Evolutionary conservation across 1,284 basidiomycete species (phyloP), one percentile per base, ranked within the genome.

Genomic region (Spongiforma sp.): DNA sequence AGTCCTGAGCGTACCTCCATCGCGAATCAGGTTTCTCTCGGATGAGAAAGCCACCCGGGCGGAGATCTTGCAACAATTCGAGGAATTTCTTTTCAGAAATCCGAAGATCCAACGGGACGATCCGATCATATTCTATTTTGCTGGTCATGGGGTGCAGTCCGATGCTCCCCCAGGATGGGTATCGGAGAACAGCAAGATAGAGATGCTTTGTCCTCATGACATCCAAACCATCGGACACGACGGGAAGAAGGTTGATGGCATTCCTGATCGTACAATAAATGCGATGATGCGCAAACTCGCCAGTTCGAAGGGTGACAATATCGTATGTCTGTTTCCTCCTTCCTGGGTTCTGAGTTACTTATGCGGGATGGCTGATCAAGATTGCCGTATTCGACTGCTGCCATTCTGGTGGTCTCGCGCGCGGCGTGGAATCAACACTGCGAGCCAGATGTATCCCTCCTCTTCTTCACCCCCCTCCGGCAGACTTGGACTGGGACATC

Each of bases 61-160:
- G 15, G 78, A 77, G 63, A 87, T 90, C 57, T 81, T 88, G 61
- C 30, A 30, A 0, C 37, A 78, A 81, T 67, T 78, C 67, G 3
- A 84, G 85, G 67, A 73, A 3, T 87, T 89, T 68, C 78, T 90
- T n/a, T 71, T 85, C 60, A 80, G 83, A 65, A 89, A 90, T 65
- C 70, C 79, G 4, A 73, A 76, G 30, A 86, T 90, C 26, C 79
- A 84, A 57, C 73, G 72, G 26, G 86, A 84, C 19, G 88, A 90
- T 62, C 81, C 86, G n/a, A 85, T 90, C 32, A 61, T 90, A 55
- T 78, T 90, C 63, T 90, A 85, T 69, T 90, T 87, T 69, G 86
- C 89, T 14, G 88, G 89, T 8, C 88, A 89, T 69, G 89, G 89
- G 6, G 83, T 82, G 65, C 79, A 72, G 48, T 67, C 83, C 11